Conservation (phyloP, 2,329 filamentous ascomycete species). For the Drechmeria coniospora region DNA sequence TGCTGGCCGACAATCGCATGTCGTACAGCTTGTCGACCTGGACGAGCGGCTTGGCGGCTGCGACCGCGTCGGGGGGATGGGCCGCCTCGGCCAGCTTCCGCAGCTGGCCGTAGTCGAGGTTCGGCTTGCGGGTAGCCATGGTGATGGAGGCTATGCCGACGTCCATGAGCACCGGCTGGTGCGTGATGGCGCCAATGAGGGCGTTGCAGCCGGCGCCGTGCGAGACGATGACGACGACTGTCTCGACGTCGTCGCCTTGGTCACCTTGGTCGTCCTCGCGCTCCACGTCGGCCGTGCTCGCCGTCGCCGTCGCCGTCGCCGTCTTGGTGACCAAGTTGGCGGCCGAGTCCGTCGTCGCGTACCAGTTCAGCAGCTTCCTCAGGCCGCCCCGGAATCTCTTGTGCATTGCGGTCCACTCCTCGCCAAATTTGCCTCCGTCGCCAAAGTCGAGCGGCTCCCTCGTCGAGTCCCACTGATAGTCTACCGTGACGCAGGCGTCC, state of each 20-base stretch:
- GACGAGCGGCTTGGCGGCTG: slow-evolving; percentile 17
- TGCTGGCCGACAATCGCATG: slow-evolving; percentile 57
- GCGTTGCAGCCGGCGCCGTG: slow-evolving; percentile 96
- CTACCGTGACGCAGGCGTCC: slow-evolving; percentile 72
- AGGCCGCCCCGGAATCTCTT: slow-evolving; percentile 70
- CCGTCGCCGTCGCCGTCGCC: slow-evolving; percentile 7
- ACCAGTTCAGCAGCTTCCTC: slow-evolving; percentile 71
- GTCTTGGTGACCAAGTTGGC: slow-evolving; percentile 34
- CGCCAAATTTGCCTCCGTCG: slow-evolving; percentile 71
- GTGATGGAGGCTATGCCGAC: slow-evolving; percentile 83
- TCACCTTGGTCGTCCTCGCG: slow-evolving; percentile 30
- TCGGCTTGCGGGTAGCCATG: slow-evolving; percentile 56
- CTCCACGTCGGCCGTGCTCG: no score
- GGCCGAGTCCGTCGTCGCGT: slow-evolving; percentile 40
- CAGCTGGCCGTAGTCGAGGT: slow-evolving; percentile 21
- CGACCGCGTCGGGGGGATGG: no score
- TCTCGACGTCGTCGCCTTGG: slow-evolving; percentile 52
- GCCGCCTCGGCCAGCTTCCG: slow-evolving; percentile 13
- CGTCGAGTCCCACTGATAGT: slow-evolving; percentile 95
- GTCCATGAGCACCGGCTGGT: slow-evolving; percentile 81
- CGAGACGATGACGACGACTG: slow-evolving; percentile 76
- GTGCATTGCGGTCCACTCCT: slow-evolving; percentile 96
- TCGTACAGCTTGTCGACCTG: slow-evolving; percentile 51
- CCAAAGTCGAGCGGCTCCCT: slow-evolving; percentile 66
- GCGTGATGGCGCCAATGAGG: slow-evolving; percentile 78